Evolutionary conservation across 768 basidiomycete species (phyloP).

Genomic region (Agaricus blazei): DNA sequence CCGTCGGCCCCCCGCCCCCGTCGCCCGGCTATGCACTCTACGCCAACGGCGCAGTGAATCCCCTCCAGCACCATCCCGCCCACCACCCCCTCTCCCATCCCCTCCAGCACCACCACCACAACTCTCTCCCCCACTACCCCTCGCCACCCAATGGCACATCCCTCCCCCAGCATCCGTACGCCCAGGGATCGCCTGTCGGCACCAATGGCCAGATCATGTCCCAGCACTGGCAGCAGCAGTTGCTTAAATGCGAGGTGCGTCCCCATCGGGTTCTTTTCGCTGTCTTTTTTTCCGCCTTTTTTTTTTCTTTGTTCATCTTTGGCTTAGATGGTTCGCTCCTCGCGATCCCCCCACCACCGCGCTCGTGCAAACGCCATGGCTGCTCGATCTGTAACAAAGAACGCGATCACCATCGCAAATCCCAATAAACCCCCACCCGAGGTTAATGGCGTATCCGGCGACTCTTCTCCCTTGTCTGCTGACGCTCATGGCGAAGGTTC

Average conservation of each 20-base stretch:
- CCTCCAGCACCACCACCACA: conserved; percentile 72
- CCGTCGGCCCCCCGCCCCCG: conserved; percentile 59
- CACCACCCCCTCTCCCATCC: conserved; percentile 52
- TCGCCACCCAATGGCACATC: conserved; percentile 72
- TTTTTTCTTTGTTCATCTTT: conserved; percentile 28
- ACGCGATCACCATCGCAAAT: conserved; percentile 88
- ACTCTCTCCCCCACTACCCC: conserved; percentile 71
- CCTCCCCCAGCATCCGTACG: conserved; percentile 45
- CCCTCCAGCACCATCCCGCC: conserved; percentile 58
- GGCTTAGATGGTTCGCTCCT: conserved; percentile 72
- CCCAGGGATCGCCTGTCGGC: conserved; percentile 44
- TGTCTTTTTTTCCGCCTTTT: conserved; percentile 5
- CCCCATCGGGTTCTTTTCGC: conserved; percentile 1
- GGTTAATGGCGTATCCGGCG: conserved; percentile 24
- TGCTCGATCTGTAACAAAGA: conserved; percentile 78
- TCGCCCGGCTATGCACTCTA: conserved; percentile 77
- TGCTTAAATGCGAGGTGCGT: conserved; percentile 89
- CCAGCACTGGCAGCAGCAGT: conserved; percentile 89
- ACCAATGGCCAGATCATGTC: conserved; percentile 68
- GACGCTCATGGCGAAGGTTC: conserved; percentile 16
- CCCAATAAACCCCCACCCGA: conserved; percentile 58
- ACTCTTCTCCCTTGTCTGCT: conserved; percentile 26
- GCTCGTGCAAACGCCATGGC: conserved; percentile 95
- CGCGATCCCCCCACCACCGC: conserved; percentile 88
- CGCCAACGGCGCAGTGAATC: conserved; percentile 59